Base-by-base conservation (phyloP, 768 basidiomycete genomes). In the Psilocybe tampanensis region DNA sequence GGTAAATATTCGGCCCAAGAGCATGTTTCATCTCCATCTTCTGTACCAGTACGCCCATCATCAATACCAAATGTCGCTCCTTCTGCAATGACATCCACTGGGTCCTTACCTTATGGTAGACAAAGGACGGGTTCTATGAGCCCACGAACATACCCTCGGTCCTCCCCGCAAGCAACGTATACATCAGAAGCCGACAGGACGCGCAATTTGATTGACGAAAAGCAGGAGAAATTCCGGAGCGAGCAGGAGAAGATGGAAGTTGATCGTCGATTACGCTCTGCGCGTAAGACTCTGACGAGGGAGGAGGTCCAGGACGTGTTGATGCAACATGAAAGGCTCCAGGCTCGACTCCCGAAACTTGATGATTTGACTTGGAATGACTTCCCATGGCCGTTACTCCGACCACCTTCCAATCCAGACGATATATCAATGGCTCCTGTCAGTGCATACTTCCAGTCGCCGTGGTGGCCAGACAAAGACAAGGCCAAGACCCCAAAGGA, bases 331-430 rank as follows among this genome's bases (percentile, higher is more conserved):
- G 88, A 88, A 36, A 74, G 75, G 39, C 81, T 81, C 48, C 90
- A 89, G 88, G 70, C 71, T 47, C 78, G 73, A 54, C 70, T 86
- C 4, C 68, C 74, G 1, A 61, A 71, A 7, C 65, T 76, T 48
- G 66, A 70, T 36, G 74, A 76, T 52, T 72, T 90, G 56, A 76
- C 73, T 33, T 91, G 89, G 89, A 75, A 78, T 26, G 78, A 81
- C 63, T 86, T 92, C 64, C 89, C 90, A 8, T 92, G 90, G 90
- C 89, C 90, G 1, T 77, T 85, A 75, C 74, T 86, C 68, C 83
- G 78, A 66, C 70, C 74, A 44, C 86, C 89, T 6, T 74, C 68
- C 32, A 68, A 64, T 44, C 81, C 86, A 6, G 88, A 89, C 33
- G 86, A 89, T 8, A 78, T 91, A 60, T 85, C 84, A 5, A 72